Percentiles rank a stretch among this genome's conserved stretches.
phyloP scores from a whole-genome alignment of 78 protist genomes.

The Dictyostelium intermedium region DNA sequence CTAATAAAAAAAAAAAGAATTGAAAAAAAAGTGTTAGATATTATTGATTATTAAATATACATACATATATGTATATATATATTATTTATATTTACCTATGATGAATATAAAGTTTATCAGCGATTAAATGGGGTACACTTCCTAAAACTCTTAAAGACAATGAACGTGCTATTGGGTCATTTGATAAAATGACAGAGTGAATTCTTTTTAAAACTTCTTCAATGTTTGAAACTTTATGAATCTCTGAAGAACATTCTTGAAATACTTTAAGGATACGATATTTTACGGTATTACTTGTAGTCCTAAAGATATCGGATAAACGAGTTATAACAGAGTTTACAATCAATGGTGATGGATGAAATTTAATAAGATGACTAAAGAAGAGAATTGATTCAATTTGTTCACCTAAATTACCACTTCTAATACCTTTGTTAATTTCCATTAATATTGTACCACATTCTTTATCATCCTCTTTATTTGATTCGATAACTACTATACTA shows the following conservation, averaged over 20 bases:
- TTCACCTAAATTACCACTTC: slow-evolving; percentile 67
- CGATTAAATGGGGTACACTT: slow-evolving; percentile 38
- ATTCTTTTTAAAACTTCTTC: slow-evolving; percentile 68
- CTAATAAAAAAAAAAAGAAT: too few relatives aligned
- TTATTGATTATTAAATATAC: too few relatives aligned
- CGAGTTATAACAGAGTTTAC: slow-evolving; percentile 22
- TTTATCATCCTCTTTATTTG: slow-evolving; percentile 14
- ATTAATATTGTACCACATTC: slow-evolving; percentile 47
- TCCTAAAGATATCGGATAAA: slow-evolving; percentile 65
- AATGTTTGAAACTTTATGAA: slow-evolving; percentile 15
- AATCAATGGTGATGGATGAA: slow-evolving; percentile 49
- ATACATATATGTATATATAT: too few relatives aligned
- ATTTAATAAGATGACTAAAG: slow-evolving; percentile 40
- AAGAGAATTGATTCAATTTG: slow-evolving; percentile 59
- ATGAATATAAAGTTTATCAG: slow-evolving; percentile 69
- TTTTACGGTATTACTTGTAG: background rate
- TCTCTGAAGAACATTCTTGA: slow-evolving; percentile 66
- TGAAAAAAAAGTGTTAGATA: too few relatives aligned
- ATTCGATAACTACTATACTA: background rate
- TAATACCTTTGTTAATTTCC: slow-evolving; percentile 71
- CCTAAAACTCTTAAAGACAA: slow-evolving; percentile 52
- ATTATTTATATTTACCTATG: slow-evolving; percentile 17
- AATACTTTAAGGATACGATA: slow-evolving; percentile 62
- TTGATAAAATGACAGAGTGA: slow-evolving; percentile 43
- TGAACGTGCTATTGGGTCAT: slow-evolving; percentile 72